Conservation (phyloP, 257 asterid genomes). For the Verbena officinalis region DNA sequence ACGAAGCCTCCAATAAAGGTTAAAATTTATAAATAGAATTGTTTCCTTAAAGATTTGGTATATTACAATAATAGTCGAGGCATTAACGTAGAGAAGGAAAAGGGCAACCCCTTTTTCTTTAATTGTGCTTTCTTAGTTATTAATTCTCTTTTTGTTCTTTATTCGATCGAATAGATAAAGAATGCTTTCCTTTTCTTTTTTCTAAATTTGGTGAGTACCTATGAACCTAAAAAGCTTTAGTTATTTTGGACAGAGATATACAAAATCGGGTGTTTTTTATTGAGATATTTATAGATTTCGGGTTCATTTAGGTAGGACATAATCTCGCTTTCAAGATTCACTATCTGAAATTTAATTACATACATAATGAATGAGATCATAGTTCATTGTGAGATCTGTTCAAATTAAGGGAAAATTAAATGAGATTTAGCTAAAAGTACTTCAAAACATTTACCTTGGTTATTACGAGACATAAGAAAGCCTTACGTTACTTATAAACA, state of each 20-base stretch:
- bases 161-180: not conserved
- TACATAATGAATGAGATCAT: slow-evolving; percentile 4
- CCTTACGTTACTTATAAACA: slow-evolving; percentile 1
- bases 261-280: not conserved
- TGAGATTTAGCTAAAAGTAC: not conserved
- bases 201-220: not conserved
- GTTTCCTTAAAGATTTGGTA: not conserved
- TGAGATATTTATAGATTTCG: not conserved
- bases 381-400: slow-evolving; percentile 1
- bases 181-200: not conserved
- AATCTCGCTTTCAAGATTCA: slow-evolving; percentile 13
- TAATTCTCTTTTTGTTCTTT: not conserved
- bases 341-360: slow-evolving; percentile 10
- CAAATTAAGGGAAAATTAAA: not conserved
- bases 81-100: not conserved
- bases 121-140: not conserved
- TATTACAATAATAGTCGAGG: not conserved
- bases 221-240: not conserved
- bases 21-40: slow-evolving; percentile 6
- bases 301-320: not conserved
- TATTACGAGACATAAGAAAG: slow-evolving; percentile 11
- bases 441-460: not conserved
- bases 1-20: slow-evolving; percentile 1
- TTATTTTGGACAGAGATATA: not conserved
- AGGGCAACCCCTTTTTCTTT: not conserved